phyloP scores from a whole-genome alignment of 768 basidiomycete species.

The Trametes coccinea region DNA sequence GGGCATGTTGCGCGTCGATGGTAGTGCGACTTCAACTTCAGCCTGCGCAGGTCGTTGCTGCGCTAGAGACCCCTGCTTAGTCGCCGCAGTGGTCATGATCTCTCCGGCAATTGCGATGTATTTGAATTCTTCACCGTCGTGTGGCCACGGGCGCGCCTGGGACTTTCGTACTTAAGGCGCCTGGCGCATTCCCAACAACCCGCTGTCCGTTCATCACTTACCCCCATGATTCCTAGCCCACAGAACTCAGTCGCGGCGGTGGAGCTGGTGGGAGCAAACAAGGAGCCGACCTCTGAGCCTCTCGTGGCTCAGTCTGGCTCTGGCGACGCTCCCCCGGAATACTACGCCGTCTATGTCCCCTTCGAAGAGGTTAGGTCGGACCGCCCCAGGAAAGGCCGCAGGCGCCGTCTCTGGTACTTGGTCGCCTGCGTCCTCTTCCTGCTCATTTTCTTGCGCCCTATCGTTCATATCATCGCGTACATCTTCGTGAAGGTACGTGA shows the following conservation, averaged over 20 bases:
- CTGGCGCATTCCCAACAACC: neutral
- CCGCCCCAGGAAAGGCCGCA: constrained; percentile 12
- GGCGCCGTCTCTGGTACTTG: constrained; percentile 22
- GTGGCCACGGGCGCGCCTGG: neutral
- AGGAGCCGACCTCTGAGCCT: neutral
- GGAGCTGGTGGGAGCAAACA: neutral
- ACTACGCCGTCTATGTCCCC: constrained; percentile 7
- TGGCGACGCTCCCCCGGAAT: neutral
- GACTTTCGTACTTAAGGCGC: neutral
- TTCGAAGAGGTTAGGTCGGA: neutral
- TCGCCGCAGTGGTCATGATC: too few relatives aligned
- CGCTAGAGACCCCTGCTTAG: too few relatives aligned
- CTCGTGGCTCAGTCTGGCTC: neutral
- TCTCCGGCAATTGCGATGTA: too few relatives aligned
- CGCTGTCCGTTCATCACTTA: neutral
- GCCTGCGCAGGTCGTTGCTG: too few relatives aligned
- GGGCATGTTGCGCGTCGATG: too few relatives aligned
- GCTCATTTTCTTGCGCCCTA: constrained; percentile 2
- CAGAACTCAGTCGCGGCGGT: constrained; percentile 1
- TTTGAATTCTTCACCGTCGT: too few relatives aligned
- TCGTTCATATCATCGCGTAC: neutral
- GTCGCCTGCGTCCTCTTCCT: constrained; percentile 6
- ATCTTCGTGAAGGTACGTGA: neutral
- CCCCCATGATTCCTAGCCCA: constrained; percentile 7
- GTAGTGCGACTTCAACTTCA: too few relatives aligned